These are phyloP conservation scores for Mortierella sp. DNA, from an alignment of 371 early-diverging fungal genomes.

Conservation along the genomic window DNA sequence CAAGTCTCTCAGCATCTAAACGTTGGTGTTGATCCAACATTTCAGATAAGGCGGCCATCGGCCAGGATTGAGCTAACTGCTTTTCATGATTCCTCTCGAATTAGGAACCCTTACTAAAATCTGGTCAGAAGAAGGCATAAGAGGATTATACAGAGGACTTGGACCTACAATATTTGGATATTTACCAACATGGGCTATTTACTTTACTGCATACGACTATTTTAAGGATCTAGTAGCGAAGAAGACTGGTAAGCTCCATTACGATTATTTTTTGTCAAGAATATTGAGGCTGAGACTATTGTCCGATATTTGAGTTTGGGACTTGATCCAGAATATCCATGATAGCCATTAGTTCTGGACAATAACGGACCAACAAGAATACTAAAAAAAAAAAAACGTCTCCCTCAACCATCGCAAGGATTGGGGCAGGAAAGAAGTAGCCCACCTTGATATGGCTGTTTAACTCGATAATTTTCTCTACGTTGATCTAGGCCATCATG, in stretches of 20 bases:
- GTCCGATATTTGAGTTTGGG: not conserved
- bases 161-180: conserved; percentile 91
- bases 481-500: conserved; percentile 53
- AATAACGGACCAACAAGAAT: not conserved
- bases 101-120: conserved; percentile 80
- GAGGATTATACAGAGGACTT: conserved; percentile 92
- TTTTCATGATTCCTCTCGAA: not conserved
- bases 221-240: conserved; percentile 65
- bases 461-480: not conserved
- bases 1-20: conserved; percentile 6
- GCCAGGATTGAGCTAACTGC: not conserved
- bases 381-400: not conserved
- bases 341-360: not conserved
- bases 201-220: conserved; percentile 85
- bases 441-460: not conserved
- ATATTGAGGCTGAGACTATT: not conserved
- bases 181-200: conserved; percentile 93
- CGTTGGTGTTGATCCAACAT: not conserved
- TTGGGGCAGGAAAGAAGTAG: not conserved
- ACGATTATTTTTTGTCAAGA: not conserved
- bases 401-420: not conserved
- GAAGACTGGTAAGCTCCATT: conserved; percentile 24
- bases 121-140: conserved; percentile 86
- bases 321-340: not conserved
- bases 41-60: not conserved